phyloP scores from a whole-genome alignment of 352 stramenopile genomes.

The Pythium periplocum region DNA sequence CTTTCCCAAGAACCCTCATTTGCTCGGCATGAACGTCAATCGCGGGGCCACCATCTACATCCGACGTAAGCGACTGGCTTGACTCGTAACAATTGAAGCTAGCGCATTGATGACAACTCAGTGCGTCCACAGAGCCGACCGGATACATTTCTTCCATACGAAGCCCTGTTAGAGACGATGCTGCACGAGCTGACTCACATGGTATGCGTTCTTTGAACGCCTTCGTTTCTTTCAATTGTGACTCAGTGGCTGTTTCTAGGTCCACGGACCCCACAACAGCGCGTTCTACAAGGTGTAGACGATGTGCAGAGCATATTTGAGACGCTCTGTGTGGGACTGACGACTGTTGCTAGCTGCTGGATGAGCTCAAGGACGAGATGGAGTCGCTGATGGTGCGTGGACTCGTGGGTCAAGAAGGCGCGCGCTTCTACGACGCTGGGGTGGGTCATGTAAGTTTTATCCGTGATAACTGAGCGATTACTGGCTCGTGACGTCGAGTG shows the following conservation, averaged over 20 bases:
- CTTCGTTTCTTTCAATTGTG: not conserved
- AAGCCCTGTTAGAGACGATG: slow-evolving; percentile 63
- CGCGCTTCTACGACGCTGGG: slow-evolving; percentile 37
- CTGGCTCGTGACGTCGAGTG: not conserved
- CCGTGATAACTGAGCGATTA: not conserved
- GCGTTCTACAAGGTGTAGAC: slow-evolving; percentile 50
- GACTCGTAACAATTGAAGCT: too few species aligned
- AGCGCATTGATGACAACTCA: slow-evolving; percentile 3
- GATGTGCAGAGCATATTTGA: slow-evolving; percentile 1
- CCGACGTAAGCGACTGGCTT: slow-evolving; percentile 24
- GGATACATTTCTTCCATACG: slow-evolving; percentile 36
- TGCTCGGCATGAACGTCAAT: slow-evolving; percentile 83
- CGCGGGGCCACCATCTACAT: slow-evolving; percentile 66
- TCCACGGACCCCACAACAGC: slow-evolving; percentile 56
- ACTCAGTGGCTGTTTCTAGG: slow-evolving; percentile 8
- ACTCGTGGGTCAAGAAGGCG: slow-evolving; percentile 36
- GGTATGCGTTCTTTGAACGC: slow-evolving; percentile 14
- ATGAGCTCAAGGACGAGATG: slow-evolving; percentile 56
- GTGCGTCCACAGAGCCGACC: slow-evolving; percentile 30
- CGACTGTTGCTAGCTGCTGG: slow-evolving; percentile 26
- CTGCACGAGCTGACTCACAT: slow-evolving; percentile 74
- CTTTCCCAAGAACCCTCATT: slow-evolving; percentile 44
- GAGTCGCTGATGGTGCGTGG: slow-evolving; percentile 51
- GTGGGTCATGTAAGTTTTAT: slow-evolving; percentile 24
- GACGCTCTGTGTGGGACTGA: not conserved